Percentiles rank a stretch among this genome's conserved stretches.
phyloP scores from a whole-genome alignment of 2,329 filamentous ascomycete genomes.

The Diaporthe vaccinii region DNA sequence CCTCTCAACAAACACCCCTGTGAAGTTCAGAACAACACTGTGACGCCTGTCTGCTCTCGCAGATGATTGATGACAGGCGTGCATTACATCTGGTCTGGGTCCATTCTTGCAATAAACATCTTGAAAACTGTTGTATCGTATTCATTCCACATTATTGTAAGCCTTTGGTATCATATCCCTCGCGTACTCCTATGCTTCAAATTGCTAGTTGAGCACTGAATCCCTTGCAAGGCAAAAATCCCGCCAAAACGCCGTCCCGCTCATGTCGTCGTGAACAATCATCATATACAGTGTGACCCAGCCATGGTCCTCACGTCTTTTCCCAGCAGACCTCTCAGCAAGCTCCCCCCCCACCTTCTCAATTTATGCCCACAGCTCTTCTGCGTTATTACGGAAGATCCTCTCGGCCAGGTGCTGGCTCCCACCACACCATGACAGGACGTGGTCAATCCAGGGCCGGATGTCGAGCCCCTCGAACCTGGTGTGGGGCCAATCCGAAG shows the following conservation, averaged over 20 bases:
- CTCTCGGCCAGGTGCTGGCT: conserved; percentile 59
- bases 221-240: neutral
- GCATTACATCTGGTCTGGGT: neutral
- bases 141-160: conserved; percentile 18
- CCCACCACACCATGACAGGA: conserved; percentile 65
- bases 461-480: conserved; percentile 70
- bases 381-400: conserved; percentile 69
- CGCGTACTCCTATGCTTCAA: neutral
- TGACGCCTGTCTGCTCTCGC: neutral
- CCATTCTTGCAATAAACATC: neutral
- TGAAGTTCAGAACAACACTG: neutral
- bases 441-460: conserved; percentile 65
- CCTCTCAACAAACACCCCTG: neutral
- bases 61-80: neutral
- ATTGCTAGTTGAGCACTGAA: neutral
- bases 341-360: no score
- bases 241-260: conserved; percentile 30
- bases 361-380: conserved; percentile 57
- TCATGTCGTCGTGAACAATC: conserved; percentile 21
- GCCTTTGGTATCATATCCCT: conserved; percentile 26
- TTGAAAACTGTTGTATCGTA: neutral
- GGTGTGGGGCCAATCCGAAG: conserved; percentile 55
- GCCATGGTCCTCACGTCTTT: neutral
- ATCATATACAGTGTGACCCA: neutral
- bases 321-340: no score